These are phyloP conservation scores for Schizochytrium sp. DNA, from an alignment of 108 stramenopile genomes.

Conservation along the genomic window DNA sequence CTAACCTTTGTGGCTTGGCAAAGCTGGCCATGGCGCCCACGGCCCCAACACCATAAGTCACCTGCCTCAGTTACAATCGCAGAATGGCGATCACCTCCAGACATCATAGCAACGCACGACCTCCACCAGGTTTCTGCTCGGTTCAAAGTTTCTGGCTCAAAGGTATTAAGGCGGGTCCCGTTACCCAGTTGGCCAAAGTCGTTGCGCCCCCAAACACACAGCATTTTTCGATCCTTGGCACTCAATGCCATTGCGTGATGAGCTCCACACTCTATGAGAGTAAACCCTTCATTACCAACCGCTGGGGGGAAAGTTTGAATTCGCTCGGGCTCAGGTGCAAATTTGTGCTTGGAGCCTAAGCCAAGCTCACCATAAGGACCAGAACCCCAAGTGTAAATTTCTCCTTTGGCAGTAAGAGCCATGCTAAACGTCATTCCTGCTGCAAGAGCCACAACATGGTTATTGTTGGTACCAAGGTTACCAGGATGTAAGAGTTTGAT, in stretches of 20 bases:
- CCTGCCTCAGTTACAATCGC: constrained; percentile 7
- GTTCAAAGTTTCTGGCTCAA: background rate
- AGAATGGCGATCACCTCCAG: background rate
- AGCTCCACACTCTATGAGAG: background rate
- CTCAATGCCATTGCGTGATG: constrained; percentile 1
- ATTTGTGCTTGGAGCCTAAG: background rate
- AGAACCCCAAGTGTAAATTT: background rate
- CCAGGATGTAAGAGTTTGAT: background rate
- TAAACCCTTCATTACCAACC: background rate
- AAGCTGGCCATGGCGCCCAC: constrained; percentile 49
- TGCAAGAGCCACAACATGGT: constrained; percentile 17
- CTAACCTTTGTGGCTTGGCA: background rate
- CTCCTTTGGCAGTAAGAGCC: background rate
- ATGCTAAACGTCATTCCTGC: constrained; percentile 51
- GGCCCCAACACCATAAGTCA: constrained; percentile 41
- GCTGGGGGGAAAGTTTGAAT: background rate
- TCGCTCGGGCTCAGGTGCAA: background rate
- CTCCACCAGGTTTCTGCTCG: constrained; percentile 25
- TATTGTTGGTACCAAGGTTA: background rate
- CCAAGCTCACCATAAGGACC: constrained; percentile 48
- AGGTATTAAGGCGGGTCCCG: background rate
- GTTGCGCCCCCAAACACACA: constrained; percentile 48
- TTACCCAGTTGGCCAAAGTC: constrained; percentile 25
- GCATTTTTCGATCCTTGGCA: background rate
- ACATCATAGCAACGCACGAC: background rate